Base-by-base conservation (phyloP, 2,329 filamentous ascomycete genomes). In the Fusarium ramigenum region DNA sequence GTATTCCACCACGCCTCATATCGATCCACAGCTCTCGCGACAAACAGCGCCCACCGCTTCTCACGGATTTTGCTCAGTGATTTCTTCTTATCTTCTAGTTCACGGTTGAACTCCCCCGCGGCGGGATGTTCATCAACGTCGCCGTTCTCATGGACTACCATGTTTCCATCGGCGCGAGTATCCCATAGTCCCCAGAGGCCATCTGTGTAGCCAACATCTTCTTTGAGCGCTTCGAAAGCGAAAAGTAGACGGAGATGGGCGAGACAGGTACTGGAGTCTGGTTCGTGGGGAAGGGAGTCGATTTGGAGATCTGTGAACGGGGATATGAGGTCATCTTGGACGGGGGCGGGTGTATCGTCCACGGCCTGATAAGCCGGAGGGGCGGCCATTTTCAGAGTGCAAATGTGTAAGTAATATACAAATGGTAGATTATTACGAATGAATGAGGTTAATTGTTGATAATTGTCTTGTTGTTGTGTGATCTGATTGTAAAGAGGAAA, bases 11-110 rank as follows among this genome's bases (percentile, higher is more conserved):
- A 93, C 7, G 79, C 78, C 54, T 87, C 84, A 71, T 92, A 93
- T 12, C 92, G 84, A 50, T 90, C 86, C 1, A 89, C 90, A 2
- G 91, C 91, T 63, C 89, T 85, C 4, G 88, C 84, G 7, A 93
- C 86, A 75, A 89, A 93, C 19, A 93, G 78, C 3, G 87, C 86
- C 91, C 92, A 93, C 76, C 91, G 82, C 81, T 92, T 92, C 81
- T 93, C 91, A 8, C 88, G 84, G 21, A 92, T 82, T 43, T 85
- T 84, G 34, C 86, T 85, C 8, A 88, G 81, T 3, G 83, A 42
- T 11, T 69, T 43, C 21, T 68, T 69, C 46, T 68, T 70, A 7
- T 74, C 60, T 2, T 71, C 61, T 0, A 64, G 80, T 63, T 84
- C 82, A 3, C 64, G 36, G 14, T 12, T 36, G 2, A 77, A 77